Conservation (phyloP, 116 monocot species). For the Trichopus zeylanicus region DNA sequence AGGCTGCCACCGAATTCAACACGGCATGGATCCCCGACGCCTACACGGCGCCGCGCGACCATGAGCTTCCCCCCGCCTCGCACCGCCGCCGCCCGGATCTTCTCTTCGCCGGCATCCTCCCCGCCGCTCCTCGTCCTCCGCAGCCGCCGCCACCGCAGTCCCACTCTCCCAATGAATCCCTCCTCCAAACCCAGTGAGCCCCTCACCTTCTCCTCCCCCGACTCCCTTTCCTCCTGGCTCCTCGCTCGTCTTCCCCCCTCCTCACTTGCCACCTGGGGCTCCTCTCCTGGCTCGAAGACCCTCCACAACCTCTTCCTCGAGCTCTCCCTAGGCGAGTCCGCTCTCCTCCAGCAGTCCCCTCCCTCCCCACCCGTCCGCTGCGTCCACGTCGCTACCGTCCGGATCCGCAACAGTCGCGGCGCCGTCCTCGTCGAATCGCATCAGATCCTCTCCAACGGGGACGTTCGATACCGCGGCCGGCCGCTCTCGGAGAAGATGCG, state of each 20-base stretch:
- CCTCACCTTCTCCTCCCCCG: slow-evolving; percentile 63
- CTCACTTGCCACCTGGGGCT: slow-evolving; percentile 67
- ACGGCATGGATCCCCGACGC: too few relatives aligned
- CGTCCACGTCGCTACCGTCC: slow-evolving; percentile 62
- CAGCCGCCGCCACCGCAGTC: slow-evolving; percentile 5
- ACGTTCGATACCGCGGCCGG: slow-evolving; percentile 34
- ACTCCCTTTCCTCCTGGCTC: slow-evolving; percentile 68
- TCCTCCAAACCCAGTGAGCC: neutral
- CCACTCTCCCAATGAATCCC: neutral
- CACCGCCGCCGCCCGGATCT: too few relatives aligned
- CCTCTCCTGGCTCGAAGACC: slow-evolving; percentile 65
- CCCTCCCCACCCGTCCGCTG: slow-evolving; percentile 37
- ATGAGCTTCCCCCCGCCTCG: too few relatives aligned
- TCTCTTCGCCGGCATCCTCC: too few relatives aligned
- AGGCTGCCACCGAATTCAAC: too few relatives aligned
- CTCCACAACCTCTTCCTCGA: slow-evolving; percentile 82
- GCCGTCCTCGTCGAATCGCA: slow-evolving; percentile 61
- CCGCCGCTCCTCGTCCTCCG: neutral
- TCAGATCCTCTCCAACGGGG: slow-evolving; percentile 83
- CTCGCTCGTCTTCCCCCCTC: slow-evolving; percentile 49
- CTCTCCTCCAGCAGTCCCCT: slow-evolving; percentile 17
- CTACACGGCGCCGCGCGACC: too few relatives aligned
- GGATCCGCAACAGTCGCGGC: slow-evolving; percentile 35
- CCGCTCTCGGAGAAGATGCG: slow-evolving; percentile 92
- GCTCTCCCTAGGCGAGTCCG: slow-evolving; percentile 60